Percentiles rank a stretch among this genome's conserved stretches.
These are phyloP conservation scores for Hydnomerulius pinastri DNA, from an alignment of 768 basidiomycete species.

Conservation along the genomic window DNA sequence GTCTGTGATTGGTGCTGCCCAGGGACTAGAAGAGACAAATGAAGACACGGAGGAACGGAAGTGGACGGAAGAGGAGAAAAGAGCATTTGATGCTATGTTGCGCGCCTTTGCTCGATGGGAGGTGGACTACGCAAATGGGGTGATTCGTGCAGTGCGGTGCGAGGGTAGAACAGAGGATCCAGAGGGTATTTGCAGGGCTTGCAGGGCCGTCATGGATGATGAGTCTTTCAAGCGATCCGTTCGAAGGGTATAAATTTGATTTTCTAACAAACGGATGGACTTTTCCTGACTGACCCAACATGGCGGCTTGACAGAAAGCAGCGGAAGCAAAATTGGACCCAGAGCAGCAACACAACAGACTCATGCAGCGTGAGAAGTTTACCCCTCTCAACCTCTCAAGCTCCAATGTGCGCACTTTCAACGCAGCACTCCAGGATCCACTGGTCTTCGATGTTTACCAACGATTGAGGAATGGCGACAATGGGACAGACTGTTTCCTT, in stretches of 20 bases:
- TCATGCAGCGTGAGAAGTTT: neutral
- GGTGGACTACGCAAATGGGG: neutral
- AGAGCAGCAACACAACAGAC: neutral
- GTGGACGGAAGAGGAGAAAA: constrained; percentile 7
- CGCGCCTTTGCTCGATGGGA: constrained; percentile 5
- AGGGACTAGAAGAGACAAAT: neutral
- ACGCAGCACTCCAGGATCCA: constrained; percentile 12
- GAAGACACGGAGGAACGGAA: neutral
- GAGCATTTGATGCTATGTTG: neutral
- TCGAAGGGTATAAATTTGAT: no score
- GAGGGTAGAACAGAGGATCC: constrained; percentile 3
- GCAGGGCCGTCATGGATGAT: neutral
- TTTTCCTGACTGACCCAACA: no score
- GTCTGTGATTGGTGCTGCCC: neutral
- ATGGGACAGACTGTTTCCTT: constrained; percentile 14
- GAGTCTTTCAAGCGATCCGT: neutral
- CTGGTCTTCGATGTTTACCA: constrained; percentile 12
- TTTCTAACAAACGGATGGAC: no score
- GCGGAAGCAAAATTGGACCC: neutral
- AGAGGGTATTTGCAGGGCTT: constrained; percentile 4
- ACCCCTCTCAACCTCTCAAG: no score
- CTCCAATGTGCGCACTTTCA: constrained; percentile 11
- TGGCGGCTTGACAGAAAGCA: neutral
- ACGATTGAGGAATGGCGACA: constrained; percentile 5
- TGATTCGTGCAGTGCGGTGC: constrained; percentile 3